phyloP scores from a whole-genome alignment of 2,329 filamentous ascomycete species.

The Emericellopsis atlantica region DNA sequence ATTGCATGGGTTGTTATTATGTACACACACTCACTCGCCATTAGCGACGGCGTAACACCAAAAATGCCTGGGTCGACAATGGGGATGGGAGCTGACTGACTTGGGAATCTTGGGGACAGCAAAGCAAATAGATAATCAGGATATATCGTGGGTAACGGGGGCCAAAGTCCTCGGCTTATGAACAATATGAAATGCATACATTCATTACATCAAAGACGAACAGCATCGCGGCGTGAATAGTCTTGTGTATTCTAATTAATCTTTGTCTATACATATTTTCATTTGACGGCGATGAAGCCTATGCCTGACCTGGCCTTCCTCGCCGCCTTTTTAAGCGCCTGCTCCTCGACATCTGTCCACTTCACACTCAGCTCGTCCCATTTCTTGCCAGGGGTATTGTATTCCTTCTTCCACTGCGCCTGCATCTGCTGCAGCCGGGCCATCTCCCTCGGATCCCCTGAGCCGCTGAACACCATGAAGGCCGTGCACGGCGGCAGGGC shows the following conservation, averaged over 20 bases:
- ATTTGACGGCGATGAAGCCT: conserved; percentile 54
- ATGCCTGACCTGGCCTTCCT: conserved; percentile 46
- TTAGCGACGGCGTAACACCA: conserved; percentile 1
- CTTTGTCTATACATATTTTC: conserved; percentile 3
- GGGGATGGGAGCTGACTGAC: background rate
- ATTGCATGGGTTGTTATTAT: background rate
- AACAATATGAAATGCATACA: too few species aligned
- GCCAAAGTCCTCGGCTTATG: too few species aligned
- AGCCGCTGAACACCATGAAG: conserved; percentile 52
- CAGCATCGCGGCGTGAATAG: background rate
- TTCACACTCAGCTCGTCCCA: conserved; percentile 55
- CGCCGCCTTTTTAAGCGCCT: conserved; percentile 45
- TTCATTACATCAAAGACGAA: too few species aligned
- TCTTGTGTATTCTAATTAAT: background rate
- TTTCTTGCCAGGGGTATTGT: conserved; percentile 47
- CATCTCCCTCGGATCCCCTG: conserved; percentile 57
- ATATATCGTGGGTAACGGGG: background rate
- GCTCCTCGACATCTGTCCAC: conserved; percentile 56
- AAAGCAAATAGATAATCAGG: background rate
- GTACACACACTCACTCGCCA: background rate
- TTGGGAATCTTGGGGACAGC: background rate
- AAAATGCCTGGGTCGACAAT: background rate
- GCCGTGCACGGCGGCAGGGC: conserved; percentile 52
- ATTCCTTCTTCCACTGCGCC: conserved; percentile 48
- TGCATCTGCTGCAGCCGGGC: conserved; percentile 47